Percentiles rank a stretch among this genome's conserved stretches.
Evolutionary conservation across 139 green algal species (phyloP).

Genomic region (Tetradesmus obliquus): DNA sequence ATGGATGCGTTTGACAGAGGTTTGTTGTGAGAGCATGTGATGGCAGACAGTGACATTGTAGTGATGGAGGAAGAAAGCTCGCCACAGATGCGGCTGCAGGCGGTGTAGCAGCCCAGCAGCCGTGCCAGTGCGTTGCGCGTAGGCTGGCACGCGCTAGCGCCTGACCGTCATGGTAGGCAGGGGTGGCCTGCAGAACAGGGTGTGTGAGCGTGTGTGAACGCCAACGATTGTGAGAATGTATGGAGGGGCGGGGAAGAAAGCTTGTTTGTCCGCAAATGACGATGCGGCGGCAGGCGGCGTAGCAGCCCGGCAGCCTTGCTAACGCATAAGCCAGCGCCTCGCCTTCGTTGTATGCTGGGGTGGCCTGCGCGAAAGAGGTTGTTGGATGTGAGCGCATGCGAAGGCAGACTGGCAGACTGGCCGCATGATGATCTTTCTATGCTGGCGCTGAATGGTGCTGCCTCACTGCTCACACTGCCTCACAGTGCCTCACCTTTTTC

Average conservation of each 20-base stretch:
- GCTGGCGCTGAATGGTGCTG: too few relatives aligned
- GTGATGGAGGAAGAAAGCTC: not conserved
- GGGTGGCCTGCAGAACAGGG: too few relatives aligned
- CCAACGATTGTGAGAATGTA: too few relatives aligned
- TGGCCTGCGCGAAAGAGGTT: not conserved
- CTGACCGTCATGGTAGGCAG: too few relatives aligned
- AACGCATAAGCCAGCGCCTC: not conserved
- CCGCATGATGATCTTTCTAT: too few relatives aligned
- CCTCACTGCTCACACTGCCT: not conserved
- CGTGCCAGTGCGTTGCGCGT: too few relatives aligned
- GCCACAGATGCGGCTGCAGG: too few relatives aligned
- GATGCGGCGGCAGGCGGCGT: slow-evolving; percentile 35
- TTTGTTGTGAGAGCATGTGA: not conserved
- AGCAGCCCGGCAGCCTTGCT: slow-evolving; percentile 32
- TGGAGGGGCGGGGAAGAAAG: too few relatives aligned
- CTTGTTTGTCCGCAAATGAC: not conserved
- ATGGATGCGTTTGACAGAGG: not conserved
- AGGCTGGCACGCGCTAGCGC: too few relatives aligned
- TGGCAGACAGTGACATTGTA: not conserved
- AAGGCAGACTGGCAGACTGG: not conserved
- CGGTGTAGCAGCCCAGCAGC: too few relatives aligned
- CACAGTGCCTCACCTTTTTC: not conserved
- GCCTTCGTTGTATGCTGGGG: not conserved
- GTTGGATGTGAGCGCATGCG: not conserved
- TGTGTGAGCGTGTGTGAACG: too few relatives aligned